Evolutionary conservation across 768 basidiomycete genomes (phyloP), one percentile per base, ranked within the genome.

Genomic region (Calocera cornea): DNA sequence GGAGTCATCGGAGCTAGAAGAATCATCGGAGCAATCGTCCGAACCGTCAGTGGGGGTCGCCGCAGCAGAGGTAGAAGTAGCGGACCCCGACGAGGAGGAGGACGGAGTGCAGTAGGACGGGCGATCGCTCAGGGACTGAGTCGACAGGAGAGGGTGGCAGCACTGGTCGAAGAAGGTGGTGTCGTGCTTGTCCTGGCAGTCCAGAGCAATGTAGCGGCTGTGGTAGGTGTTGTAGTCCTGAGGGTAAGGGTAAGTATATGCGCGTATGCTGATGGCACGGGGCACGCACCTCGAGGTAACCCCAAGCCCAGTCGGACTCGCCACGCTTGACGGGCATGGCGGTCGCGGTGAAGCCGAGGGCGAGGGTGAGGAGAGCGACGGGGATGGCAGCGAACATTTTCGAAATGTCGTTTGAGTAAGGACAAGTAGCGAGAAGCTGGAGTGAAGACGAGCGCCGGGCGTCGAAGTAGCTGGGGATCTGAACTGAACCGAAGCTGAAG

Each of bases 101-200:
- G 71, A 74, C 17, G 84, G 83, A 71, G 74, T 79, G 75, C 88
- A 90, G 72, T 84, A 76, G 19, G 83, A 70, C 33, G 82, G 80
- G 68, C 83, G 83, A 69, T 76, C 75, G 2, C 73, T 75, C 40
- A 86, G 80, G 65, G 76, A 82, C 77, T 87, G 80, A 64, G 72
- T 81, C 74, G 86, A 86, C 73, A 86, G 78, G 68, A 89, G 78
- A 68, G 89, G 86, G 74, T 85, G 85, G 80, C 89, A 89, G 74
- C 91, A 92, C 33, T 78, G 72, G 66, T 84, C 79, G 75, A 89
- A 91, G 77, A 76, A 78, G 17, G 75, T 60, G 10, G 80, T 80
- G 73, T 79, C 76, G 64, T 82, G 80, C 71, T 81, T 71, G 54
- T 49, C 65, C 69, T 78, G 70, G 76, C 83, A 83, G 70, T 78